A percentile compares a stretch with the other conserved stretches of the same genome.
Conservation (phyloP, 78 protist species). For the Dictyostelium brefeldianum region DNA sequence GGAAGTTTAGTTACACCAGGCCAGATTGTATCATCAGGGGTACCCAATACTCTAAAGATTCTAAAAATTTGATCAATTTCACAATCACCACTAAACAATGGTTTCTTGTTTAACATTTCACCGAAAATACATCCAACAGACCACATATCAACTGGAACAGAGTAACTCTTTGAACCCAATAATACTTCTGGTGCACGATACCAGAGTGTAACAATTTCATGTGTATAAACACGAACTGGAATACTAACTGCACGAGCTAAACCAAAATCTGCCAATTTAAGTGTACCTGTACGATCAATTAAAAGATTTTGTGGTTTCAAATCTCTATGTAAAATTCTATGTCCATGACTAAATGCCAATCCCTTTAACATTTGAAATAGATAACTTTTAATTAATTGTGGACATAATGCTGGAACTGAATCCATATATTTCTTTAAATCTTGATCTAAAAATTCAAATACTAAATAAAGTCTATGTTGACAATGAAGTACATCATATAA, state of each 20-base stretch:
- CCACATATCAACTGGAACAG: constrained; percentile 99
- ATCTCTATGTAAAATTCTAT: constrained; percentile 98
- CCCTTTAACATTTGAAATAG: constrained; percentile 94
- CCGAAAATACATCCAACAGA: constrained; percentile 98
- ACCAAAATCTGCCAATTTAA: constrained; percentile 99
- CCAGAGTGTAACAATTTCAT: constrained; percentile 98
- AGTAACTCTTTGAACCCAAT: constrained; percentile 96
- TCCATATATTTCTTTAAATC: constrained; percentile 97
- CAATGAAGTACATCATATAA: constrained; percentile 97
- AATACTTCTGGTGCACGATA: constrained; percentile 99
- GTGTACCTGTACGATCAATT: constrained; percentile 86
- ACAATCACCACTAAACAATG: constrained; percentile 97
- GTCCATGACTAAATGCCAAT: constrained; percentile 92
- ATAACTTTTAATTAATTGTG: constrained; percentile 84
- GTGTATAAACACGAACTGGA: constrained; percentile 97
- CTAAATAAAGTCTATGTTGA: constrained; percentile 96
- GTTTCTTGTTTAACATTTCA: constrained; percentile 95
- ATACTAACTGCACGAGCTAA: constrained; percentile 93
- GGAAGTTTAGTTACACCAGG: constrained; percentile 93
- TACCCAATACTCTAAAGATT: constrained; percentile 94
- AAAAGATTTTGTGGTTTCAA: constrained; percentile 98
- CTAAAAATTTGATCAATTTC: constrained; percentile 95
- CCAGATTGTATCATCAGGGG: constrained; percentile 94
- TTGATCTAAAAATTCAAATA: constrained; percentile 98
- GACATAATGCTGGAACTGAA: constrained; percentile 47